Percentiles rank a stretch among this genome's conserved stretches.
phyloP scores from a whole-genome alignment of 129 eudicot genomes.

The Heracleum sosnowskyi region DNA sequence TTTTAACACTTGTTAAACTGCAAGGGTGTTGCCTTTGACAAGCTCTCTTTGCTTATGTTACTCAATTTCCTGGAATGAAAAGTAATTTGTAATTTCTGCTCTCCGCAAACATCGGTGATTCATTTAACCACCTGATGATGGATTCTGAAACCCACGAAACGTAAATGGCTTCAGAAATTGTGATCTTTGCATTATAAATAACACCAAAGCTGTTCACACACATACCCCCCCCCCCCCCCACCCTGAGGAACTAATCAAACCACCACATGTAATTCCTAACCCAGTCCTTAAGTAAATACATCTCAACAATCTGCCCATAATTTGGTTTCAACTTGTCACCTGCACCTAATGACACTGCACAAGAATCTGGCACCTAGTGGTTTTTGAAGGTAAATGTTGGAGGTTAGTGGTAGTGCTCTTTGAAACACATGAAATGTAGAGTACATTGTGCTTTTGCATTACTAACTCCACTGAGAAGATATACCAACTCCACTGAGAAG shows the following conservation, averaged over 20 bases:
- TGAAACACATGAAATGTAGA: neutral
- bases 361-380: neutral
- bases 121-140: neutral
- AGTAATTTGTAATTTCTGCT: neutral
- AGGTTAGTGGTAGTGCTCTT: neutral
- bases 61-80: neutral
- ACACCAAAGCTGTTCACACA: neutral
- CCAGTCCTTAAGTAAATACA: neutral
- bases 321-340: neutral
- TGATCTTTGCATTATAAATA: neutral
- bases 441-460: neutral
- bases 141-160: neutral
- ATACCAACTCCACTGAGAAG: neutral
- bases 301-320: neutral
- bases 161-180: neutral
- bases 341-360: neutral
- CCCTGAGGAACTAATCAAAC: neutral
- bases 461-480: neutral
- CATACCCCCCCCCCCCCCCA: neutral
- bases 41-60: neutral
- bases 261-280: neutral
- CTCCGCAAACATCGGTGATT: neutral
- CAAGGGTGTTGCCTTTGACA: neutral
- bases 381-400: neutral
- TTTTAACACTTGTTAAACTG: neutral